These are phyloP conservation scores for cucumber (Cucumis sativus) DNA, from an alignment of 306 rosid genomes.

Conservation along the genomic window Cucumber_9930_V3 NC_026655.2:26014001-26014500, in stretches of 20 bases:
- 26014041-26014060: background rate
- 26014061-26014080: conserved; percentile 14
- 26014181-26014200: too few relatives aligned
- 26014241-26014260: background rate
- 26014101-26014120: conserved; percentile 1
- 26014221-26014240: background rate
- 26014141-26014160: background rate
- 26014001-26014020: too few relatives aligned
- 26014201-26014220: too few relatives aligned
- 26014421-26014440: background rate
- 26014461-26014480: background rate
- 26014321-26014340: background rate
- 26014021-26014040: too few relatives aligned
- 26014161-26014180: background rate
- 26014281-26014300: background rate
- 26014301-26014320: too few relatives aligned
- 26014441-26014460: background rate
- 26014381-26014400: background rate
- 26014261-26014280: background rate
- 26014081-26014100: background rate
- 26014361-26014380: background rate
- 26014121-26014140: background rate
- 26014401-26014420: background rate
- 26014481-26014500: background rate
- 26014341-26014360: background rate